Percentiles rank a stretch among this genome's conserved stretches.
These are phyloP conservation scores for Yamadazyma triangularis DNA, from an alignment of 1,139 yeast species.

Conservation along the genomic window DNA sequence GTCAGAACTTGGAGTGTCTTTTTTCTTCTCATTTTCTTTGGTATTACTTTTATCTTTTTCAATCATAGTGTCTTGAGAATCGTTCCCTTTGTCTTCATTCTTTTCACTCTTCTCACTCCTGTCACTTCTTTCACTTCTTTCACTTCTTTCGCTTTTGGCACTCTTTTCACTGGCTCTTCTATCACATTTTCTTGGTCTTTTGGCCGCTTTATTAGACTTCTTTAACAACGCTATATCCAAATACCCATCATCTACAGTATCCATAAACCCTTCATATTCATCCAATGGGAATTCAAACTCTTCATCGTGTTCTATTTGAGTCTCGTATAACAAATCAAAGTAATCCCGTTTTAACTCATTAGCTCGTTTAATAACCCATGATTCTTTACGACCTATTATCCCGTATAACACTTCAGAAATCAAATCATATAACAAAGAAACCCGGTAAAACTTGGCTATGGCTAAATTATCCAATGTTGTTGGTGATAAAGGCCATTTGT, in stretches of 20 bases:
- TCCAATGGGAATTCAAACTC: slow-evolving; percentile 37
- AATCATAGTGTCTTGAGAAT: slow-evolving; percentile 8
- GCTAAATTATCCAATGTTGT: slow-evolving; percentile 61
- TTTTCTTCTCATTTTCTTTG: not conserved
- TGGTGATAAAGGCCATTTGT: slow-evolving; percentile 65
- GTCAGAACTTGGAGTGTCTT: not conserved
- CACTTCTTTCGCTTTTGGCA: slow-evolving; percentile 1
- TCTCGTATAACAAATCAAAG: slow-evolving; percentile 19
- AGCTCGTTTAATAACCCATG: slow-evolving; percentile 42
- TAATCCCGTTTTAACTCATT: slow-evolving; percentile 28
- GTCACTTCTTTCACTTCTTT: slow-evolving; percentile 1
- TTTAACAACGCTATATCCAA: slow-evolving; percentile 53
- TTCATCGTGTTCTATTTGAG: slow-evolving; percentile 20
- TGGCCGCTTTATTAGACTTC: slow-evolving; percentile 26
- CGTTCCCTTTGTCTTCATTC: slow-evolving; percentile 2
- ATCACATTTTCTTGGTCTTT: slow-evolving; percentile 3
- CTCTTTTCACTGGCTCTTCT: not conserved
- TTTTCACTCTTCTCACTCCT: no score
- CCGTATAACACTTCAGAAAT: slow-evolving; percentile 66
- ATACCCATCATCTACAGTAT: slow-evolving; percentile 58
- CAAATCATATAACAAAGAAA: slow-evolving; percentile 65
- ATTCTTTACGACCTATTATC: slow-evolving; percentile 62
- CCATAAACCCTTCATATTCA: slow-evolving; percentile 75
- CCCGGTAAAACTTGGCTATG: slow-evolving; percentile 58
- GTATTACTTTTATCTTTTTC: slow-evolving; percentile 2